Evolutionary conservation across 495 filamentous ascomycete genomes (phyloP).

Genomic region (Mytilinidion resinicola): DNA sequence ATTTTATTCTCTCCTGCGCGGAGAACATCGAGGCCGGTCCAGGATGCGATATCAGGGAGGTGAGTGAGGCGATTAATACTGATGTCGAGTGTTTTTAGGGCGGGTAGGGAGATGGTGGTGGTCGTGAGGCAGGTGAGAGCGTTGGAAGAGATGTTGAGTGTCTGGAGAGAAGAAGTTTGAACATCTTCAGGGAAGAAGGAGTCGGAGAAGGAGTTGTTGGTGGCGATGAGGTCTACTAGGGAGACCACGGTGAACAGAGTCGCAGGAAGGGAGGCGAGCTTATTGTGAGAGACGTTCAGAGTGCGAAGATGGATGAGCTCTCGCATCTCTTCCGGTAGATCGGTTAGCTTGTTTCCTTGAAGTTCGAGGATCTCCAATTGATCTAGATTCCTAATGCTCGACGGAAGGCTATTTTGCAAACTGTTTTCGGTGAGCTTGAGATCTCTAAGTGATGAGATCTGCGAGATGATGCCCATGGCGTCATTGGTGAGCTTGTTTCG

Average conservation of each 20-base stretch:
- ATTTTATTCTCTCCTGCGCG: slow-evolving; percentile 76
- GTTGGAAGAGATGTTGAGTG: slow-evolving; percentile 72
- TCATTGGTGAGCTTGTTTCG: slow-evolving; percentile 70
- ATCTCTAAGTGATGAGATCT: slow-evolving; percentile 65
- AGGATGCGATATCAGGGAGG: slow-evolving; percentile 64
- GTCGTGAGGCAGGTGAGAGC: slow-evolving; percentile 52
- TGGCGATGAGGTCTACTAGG: slow-evolving; percentile 65
- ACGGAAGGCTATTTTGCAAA: slow-evolving; percentile 57
- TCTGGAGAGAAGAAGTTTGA: slow-evolving; percentile 56
- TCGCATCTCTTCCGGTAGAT: slow-evolving; percentile 61
- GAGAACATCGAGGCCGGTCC: slow-evolving; percentile 65
- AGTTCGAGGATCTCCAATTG: slow-evolving; percentile 76
- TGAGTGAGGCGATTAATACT: slow-evolving; percentile 67
- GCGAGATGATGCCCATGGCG: slow-evolving; percentile 62
- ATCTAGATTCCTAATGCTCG: slow-evolving; percentile 50
- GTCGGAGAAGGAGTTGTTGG: slow-evolving; percentile 71
- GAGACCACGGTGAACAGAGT: slow-evolving; percentile 58
- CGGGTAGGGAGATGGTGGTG: slow-evolving; percentile 55
- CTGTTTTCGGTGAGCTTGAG: slow-evolving; percentile 76
- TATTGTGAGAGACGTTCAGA: slow-evolving; percentile 73
- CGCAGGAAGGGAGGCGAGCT: slow-evolving; percentile 62
- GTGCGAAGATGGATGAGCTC: slow-evolving; percentile 60
- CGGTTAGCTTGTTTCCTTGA: slow-evolving; percentile 70
- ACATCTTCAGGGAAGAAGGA: slow-evolving; percentile 60
- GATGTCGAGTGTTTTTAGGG: slow-evolving; percentile 65